Evolutionary conservation across 2,329 filamentous ascomycete species (phyloP).

Genomic region (Niveomyces coronatus): DNA sequence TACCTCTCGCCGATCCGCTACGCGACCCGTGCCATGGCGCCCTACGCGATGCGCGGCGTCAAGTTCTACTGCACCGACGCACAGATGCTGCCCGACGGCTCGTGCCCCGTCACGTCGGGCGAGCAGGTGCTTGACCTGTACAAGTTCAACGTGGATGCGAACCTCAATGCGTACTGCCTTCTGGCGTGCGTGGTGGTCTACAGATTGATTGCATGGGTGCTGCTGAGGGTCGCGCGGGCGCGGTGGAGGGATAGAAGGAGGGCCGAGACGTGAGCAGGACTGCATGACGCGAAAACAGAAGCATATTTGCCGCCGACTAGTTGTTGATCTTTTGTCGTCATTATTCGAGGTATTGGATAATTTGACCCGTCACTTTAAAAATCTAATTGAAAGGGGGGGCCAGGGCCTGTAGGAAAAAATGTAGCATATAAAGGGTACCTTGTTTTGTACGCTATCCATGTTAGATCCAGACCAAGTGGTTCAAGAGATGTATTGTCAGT

Average conservation of each 20-base stretch:
- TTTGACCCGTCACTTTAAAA: too few species aligned
- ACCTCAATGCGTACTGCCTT: conserved; percentile 51
- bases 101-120: conserved; percentile 55
- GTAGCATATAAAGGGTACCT: too few species aligned
- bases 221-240: conserved; percentile 45
- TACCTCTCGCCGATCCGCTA: conserved; percentile 65
- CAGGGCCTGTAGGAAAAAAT: too few species aligned
- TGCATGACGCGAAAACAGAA: too few species aligned
- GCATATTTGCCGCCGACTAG: too few species aligned
- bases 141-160: conserved; percentile 50
- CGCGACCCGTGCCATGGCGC: conserved; percentile 53
- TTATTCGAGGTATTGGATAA: too few species aligned
- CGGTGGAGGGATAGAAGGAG: conserved; percentile 33
- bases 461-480: too few species aligned
- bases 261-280: background rate
- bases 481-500: too few species aligned
- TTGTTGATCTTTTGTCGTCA: too few species aligned
- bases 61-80: conserved; percentile 51
- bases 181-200: conserved; percentile 56
- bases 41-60: conserved; percentile 51
- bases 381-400: too few species aligned
- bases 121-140: conserved; percentile 59
- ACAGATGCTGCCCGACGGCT: conserved; percentile 49
- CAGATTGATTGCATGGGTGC: conserved; percentile 48
- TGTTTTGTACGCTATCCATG: too few species aligned